Conservation (phyloP, 129 eudicot genomes). For the Cynara cardunculus region DNA sequence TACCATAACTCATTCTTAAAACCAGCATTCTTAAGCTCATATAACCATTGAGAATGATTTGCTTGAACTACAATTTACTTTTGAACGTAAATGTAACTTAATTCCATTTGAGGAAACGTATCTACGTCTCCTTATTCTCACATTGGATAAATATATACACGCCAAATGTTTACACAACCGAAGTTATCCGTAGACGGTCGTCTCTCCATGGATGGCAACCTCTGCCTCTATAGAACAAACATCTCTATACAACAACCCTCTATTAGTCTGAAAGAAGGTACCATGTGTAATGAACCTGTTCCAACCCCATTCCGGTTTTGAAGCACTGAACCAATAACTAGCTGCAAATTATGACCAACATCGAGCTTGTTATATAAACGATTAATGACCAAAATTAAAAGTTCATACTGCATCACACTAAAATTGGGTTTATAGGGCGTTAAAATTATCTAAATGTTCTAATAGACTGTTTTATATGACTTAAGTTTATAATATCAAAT, state of each 20-base stretch:
- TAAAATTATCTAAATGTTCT: neutral
- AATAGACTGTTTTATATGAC: neutral
- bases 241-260: constrained; percentile 36
- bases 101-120: neutral
- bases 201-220: constrained; percentile 42
- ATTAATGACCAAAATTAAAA: neutral
- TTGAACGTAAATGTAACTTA: neutral
- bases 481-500: neutral
- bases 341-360: constrained; percentile 31
- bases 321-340: constrained; percentile 50
- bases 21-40: neutral
- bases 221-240: constrained; percentile 52
- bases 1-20: too few relatives aligned
- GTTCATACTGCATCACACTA: neutral
- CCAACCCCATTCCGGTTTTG: constrained; percentile 41
- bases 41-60: neutral
- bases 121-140: neutral
- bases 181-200: constrained; percentile 11
- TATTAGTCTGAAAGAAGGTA: constrained; percentile 22
- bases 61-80: neutral
- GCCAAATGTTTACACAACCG: neutral
- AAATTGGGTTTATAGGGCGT: neutral
- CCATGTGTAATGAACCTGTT: constrained; percentile 36
- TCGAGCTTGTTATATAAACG: neutral
- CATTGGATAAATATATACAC: neutral